Conservation (phyloP, 164 flowering plant genomes). For the Liquidambar formosana region DNA sequence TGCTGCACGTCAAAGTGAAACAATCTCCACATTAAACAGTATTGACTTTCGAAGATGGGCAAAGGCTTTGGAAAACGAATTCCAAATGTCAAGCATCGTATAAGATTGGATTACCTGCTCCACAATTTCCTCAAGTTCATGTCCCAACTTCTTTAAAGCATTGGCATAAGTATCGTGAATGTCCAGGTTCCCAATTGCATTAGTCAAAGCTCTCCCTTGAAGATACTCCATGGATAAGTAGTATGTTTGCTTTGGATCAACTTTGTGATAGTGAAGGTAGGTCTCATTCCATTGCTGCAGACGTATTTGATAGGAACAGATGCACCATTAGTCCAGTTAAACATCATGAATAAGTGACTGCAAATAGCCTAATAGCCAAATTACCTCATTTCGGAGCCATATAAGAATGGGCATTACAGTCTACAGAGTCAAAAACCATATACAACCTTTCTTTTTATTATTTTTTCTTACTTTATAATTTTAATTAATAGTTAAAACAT, state of each 20-base stretch:
- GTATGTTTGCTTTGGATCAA: conserved; percentile 91
- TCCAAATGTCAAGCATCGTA: background rate
- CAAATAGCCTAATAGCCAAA: background rate
- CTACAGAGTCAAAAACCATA: background rate
- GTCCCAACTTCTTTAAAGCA: conserved; percentile 82
- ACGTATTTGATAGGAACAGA: conserved; percentile 9
- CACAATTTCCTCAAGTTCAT: conserved; percentile 73
- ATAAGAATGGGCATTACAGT: background rate
- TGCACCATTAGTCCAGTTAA: background rate
- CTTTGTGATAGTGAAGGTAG: conserved; percentile 73
- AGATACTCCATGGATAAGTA: conserved; percentile 98
- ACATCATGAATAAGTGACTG: background rate
- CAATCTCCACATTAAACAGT: background rate
- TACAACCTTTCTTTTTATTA: background rate
- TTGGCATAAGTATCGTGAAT: conserved; percentile 76
- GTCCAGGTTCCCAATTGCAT: conserved; percentile 85
- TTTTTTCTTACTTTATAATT: background rate
- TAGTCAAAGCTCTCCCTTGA: conserved; percentile 89
- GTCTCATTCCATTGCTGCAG: conserved; percentile 98
- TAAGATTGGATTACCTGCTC: conserved; percentile 61
- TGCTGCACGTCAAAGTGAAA: background rate
- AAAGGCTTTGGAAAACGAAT: background rate
- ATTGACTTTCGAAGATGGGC: background rate
- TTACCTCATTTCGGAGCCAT: background rate
- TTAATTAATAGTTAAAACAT: no score